Conservation (phyloP, 2,329 filamentous ascomycete species). For the Macroventuria anomochaeta region DNA sequence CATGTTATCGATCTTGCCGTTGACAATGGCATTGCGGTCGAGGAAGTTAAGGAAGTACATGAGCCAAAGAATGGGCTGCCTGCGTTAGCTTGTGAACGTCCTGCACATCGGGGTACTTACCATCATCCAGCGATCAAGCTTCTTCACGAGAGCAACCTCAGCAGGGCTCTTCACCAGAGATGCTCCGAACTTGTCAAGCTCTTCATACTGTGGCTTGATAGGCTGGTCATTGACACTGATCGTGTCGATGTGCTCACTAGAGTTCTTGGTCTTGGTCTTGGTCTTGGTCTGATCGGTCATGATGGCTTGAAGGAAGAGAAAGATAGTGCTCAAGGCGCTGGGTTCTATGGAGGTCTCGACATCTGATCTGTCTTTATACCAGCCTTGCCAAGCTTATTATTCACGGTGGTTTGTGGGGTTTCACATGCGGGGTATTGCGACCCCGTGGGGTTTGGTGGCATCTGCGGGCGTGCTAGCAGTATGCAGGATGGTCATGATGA, state of each 20-base stretch:
- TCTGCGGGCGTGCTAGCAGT: constrained; percentile 6
- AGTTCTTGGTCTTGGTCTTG: constrained; percentile 12
- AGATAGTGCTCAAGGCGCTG: not conserved
- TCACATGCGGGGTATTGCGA: constrained; percentile 14
- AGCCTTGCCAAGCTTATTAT: constrained; percentile 13
- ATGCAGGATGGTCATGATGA: constrained; percentile 12
- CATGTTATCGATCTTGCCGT: constrained; percentile 67
- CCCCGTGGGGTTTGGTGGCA: constrained; percentile 8
- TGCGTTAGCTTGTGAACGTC: not conserved
- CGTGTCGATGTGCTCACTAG: constrained; percentile 21
- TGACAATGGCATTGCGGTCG: constrained; percentile 69
- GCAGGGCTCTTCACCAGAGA: constrained; percentile 26
- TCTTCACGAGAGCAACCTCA: constrained; percentile 34
- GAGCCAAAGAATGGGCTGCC: constrained; percentile 15
- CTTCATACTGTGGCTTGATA: constrained; percentile 20
- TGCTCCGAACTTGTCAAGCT: constrained; percentile 36
- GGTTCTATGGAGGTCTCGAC: not conserved
- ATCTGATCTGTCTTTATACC: constrained; percentile 5
- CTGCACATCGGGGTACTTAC: not conserved
- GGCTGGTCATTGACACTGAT: constrained; percentile 19
- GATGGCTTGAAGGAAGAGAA: not conserved
- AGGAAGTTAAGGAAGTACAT: constrained; percentile 51
- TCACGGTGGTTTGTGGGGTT: constrained; percentile 3
- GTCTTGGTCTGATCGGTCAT: constrained; percentile 9
- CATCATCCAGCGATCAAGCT: constrained; percentile 37